These are phyloP conservation scores for Malus hybrid DNA, from an alignment of 331 rosid genomes.

Conservation along the genomic window DNA sequence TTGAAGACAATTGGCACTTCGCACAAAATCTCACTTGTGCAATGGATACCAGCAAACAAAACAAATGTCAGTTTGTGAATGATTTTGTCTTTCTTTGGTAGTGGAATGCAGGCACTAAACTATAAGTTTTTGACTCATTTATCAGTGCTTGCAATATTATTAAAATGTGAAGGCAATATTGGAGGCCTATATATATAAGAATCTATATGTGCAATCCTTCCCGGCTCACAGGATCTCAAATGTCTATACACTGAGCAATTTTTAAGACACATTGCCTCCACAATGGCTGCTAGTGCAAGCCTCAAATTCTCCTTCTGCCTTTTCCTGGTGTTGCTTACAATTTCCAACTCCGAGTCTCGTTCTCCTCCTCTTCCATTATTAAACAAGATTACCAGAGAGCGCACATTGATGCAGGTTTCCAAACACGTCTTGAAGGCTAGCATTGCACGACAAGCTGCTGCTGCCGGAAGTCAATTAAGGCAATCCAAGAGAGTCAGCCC, in stretches of 20 bases:
- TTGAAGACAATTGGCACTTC: too few species aligned
- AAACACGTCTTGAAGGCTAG: slow-evolving; percentile 37
- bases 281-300: neutral
- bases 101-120: neutral
- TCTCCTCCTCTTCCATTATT: neutral
- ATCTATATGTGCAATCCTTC: neutral
- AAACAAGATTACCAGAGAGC: neutral
- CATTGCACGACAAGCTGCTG: slow-evolving; percentile 20
- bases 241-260: neutral
- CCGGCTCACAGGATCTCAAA: neutral
- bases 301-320: slow-evolving; percentile 8
- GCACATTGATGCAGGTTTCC: slow-evolving; percentile 21
- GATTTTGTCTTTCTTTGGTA: neutral
- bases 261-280: neutral
- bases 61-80: neutral
- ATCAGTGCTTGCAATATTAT: neutral
- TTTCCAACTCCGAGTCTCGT: slow-evolving; percentile 1
- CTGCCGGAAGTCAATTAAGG: neutral
- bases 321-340: slow-evolving; percentile 5
- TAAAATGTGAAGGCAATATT: neutral
- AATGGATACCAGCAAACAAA: too few species aligned
- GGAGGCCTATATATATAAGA: neutral
- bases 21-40: too few species aligned
- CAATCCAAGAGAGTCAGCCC: slow-evolving; percentile 34
- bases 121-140: neutral